A percentile compares a stretch with the other conserved stretches of the same genome.
phyloP scores from a whole-genome alignment of 2,329 filamentous ascomycete species.

The Fusarium multiceps region DNA sequence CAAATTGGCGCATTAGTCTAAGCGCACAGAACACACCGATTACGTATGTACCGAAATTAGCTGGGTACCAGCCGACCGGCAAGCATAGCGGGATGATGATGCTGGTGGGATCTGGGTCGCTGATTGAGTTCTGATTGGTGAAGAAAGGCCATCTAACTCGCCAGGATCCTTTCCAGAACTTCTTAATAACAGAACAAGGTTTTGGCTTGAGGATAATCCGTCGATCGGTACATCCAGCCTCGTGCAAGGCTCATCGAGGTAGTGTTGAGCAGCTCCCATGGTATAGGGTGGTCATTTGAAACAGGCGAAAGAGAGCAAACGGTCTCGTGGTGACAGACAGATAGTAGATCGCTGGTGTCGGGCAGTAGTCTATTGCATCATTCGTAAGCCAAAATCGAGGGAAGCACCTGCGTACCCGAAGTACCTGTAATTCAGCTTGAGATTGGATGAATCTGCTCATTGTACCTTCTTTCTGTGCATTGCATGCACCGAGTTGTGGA shows the following conservation, averaged over 20 bases:
- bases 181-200: conserved; percentile 41
- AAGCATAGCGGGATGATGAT: conserved; percentile 39
- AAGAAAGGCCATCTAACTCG: conserved; percentile 11
- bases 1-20: conserved; percentile 29
- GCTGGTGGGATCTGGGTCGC: conserved; percentile 16
- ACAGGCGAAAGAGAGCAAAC: not conserved
- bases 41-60: conserved; percentile 38
- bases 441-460: not conserved
- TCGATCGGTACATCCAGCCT: conserved; percentile 40
- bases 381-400: not conserved
- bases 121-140: conserved; percentile 32
- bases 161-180: conserved; percentile 44
- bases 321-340: not conserved
- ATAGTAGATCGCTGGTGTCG: not conserved
- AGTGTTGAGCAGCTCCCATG: not conserved
- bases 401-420: not conserved
- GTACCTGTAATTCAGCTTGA: not conserved
- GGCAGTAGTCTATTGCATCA: not conserved
- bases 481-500: not conserved
- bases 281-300: not conserved
- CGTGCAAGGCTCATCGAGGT: conserved; percentile 28
- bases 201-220: conserved; percentile 43
- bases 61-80: conserved; percentile 36
- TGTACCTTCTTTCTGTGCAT: not conserved
- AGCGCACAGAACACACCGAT: conserved; percentile 19